Percentiles rank a stretch among this genome's conserved stretches.
These are phyloP conservation scores for Coprinopsis cinerea DNA, from an alignment of 768 basidiomycete genomes.

Conservation along the genomic window DNA sequence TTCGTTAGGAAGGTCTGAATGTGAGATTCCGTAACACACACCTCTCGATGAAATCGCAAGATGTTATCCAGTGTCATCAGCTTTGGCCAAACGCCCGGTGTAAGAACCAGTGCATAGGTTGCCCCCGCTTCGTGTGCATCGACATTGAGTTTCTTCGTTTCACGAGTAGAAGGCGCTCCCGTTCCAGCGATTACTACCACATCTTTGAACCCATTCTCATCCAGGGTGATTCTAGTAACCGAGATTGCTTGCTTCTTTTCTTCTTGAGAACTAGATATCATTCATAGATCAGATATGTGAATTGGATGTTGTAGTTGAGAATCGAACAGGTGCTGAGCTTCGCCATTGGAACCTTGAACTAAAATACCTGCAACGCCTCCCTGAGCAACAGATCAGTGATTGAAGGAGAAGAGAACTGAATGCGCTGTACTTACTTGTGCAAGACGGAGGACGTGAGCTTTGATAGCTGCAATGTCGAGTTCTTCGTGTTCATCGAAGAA, in stretches of 20 bases:
- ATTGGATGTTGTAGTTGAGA: neutral
- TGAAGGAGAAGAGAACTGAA: constrained; percentile 12
- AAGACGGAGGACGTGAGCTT: constrained; percentile 66
- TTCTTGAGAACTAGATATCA: constrained; percentile 43
- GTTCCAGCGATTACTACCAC: constrained; percentile 77
- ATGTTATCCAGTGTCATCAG: constrained; percentile 61
- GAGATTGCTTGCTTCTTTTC: constrained; percentile 61
- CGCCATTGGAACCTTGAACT: constrained; percentile 71
- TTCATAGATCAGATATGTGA: neutral
- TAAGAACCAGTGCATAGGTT: constrained; percentile 68
- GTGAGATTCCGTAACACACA: too few species aligned
- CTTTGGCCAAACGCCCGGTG: constrained; percentile 64
- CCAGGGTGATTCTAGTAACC: constrained; percentile 64
- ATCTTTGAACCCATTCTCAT: constrained; percentile 62
- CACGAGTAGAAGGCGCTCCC: constrained; percentile 73
- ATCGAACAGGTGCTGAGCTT: constrained; percentile 64
- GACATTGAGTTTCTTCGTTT: constrained; percentile 60
- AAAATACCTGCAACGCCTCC: constrained; percentile 70
- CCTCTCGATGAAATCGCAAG: constrained; percentile 60
- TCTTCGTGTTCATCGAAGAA: constrained; percentile 68
- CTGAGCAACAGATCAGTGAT: constrained; percentile 31
- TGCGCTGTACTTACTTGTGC: constrained; percentile 46
- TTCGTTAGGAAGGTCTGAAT: too few species aligned
- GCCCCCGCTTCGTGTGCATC: constrained; percentile 84
- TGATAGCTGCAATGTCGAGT: constrained; percentile 60